A percentile compares a stretch with the other conserved stretches of the same genome.
Evolutionary conservation across 495 filamentous ascomycete species (phyloP).

Genomic region (Neurospora sp.): DNA sequence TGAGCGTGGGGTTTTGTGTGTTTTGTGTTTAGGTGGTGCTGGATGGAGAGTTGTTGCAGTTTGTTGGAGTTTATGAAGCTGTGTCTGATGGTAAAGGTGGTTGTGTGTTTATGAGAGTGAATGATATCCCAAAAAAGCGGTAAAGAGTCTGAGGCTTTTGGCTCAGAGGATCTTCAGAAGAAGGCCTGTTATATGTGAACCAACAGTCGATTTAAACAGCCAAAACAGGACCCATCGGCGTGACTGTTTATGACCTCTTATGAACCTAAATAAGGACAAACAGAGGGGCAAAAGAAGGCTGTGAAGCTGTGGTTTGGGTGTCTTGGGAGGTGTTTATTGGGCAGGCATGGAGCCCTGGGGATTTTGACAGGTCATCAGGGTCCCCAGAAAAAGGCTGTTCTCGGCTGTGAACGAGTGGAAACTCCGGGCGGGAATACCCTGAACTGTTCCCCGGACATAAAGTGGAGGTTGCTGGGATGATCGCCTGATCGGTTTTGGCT

Average conservation of each 20-base stretch:
- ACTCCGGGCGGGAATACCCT: not conserved
- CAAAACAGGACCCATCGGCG: not conserved
- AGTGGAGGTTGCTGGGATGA: not conserved
- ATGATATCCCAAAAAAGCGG: not conserved
- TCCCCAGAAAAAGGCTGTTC: not conserved
- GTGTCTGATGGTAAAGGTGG: not conserved
- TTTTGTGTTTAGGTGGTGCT: not conserved
- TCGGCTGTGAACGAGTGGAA: not conserved
- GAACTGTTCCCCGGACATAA: not conserved
- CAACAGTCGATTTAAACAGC: not conserved
- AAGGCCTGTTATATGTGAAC: not conserved
- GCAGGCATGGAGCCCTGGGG: not conserved
- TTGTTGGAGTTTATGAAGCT: not conserved
- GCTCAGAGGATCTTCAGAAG: not conserved
- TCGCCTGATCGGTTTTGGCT: not conserved
- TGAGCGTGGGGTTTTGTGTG: not conserved
- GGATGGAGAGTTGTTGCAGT: not conserved
- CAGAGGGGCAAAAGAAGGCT: not conserved
- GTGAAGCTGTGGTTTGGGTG: not conserved
- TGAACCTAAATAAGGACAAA: not conserved
- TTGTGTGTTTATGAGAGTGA: not conserved
- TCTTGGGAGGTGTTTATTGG: not conserved
- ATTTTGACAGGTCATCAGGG: not conserved
- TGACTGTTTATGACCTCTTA: not conserved
- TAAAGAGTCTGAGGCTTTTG: not conserved